Evolutionary conservation across 805 yeast genomes (phyloP).

Genomic region (Sungouiella thailandica): DNA sequence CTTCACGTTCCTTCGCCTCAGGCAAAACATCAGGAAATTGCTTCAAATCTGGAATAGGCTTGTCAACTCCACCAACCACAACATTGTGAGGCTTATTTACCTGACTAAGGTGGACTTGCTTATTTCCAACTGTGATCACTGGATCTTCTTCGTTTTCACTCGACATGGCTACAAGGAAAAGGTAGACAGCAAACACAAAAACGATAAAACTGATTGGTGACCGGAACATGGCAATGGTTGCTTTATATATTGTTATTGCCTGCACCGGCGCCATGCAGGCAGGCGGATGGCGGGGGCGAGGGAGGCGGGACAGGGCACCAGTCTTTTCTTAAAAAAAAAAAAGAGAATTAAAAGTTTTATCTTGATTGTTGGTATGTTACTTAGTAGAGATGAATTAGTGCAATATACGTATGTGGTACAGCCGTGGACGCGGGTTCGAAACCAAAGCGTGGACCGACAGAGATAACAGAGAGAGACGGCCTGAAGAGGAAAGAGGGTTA

Average conservation of each 20-base stretch:
- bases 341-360: too few relatives aligned
- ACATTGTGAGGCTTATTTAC: constrained; percentile 37
- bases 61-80: constrained; percentile 11
- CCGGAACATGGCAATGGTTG: neutral
- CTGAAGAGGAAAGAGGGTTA: too few relatives aligned
- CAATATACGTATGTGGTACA: too few relatives aligned
- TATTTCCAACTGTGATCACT: constrained; percentile 30
- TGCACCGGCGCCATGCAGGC: neutral
- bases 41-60: constrained; percentile 17
- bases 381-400: too few relatives aligned
- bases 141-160: constrained; percentile 9
- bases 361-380: too few relatives aligned
- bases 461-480: too few relatives aligned
- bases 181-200: neutral
- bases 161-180: neutral
- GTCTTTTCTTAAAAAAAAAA: too few relatives aligned
- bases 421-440: too few relatives aligned
- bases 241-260: neutral
- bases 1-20: constrained; percentile 27
- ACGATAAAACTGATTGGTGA: neutral
- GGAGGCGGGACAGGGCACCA: too few relatives aligned
- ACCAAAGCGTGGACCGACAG: too few relatives aligned
- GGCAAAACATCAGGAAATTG: constrained; percentile 27
- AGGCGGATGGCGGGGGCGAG: too few relatives aligned
- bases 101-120: constrained; percentile 29